Percentiles rank a stretch among this genome's conserved stretches.
phyloP scores from a whole-genome alignment of 305 asterid species.

The Nicotiana rustica region DNA sequence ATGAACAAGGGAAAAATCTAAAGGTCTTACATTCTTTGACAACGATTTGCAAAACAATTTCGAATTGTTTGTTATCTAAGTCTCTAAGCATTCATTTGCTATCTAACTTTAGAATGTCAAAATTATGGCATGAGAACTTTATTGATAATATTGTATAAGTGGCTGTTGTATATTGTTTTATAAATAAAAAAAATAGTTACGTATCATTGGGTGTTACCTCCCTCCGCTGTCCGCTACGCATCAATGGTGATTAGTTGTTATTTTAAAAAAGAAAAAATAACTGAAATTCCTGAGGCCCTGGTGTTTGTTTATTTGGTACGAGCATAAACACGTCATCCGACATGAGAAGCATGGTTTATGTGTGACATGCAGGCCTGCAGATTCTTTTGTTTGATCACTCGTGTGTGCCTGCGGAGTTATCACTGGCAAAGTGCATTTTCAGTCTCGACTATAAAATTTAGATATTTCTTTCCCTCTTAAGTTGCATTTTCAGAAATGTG shows the following conservation, averaged over 20 bases:
- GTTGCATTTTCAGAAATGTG: neutral
- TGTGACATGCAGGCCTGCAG: neutral
- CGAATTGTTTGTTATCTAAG: neutral
- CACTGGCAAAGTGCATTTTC: neutral
- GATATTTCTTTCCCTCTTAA: neutral
- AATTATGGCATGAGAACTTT: neutral
- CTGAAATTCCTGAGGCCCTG: neutral
- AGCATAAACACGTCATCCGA: neutral
- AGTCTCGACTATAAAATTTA: neutral
- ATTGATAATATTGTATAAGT: neutral
- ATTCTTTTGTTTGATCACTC: neutral
- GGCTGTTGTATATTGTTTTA: neutral
- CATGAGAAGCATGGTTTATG: neutral
- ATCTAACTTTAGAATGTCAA: neutral
- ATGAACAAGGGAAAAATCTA: neutral
- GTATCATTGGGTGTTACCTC: neutral
- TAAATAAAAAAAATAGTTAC: too few species aligned
- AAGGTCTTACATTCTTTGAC: neutral
- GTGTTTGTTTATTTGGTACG: neutral
- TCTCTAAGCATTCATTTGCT: neutral
- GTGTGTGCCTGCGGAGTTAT: neutral
- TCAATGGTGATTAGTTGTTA: neutral
- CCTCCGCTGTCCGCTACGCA: neutral
- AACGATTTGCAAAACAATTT: neutral
- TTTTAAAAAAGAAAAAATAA: neutral